phyloP scores from a whole-genome alignment of 768 basidiomycete genomes.

The Termitomyces sp. region DNA sequence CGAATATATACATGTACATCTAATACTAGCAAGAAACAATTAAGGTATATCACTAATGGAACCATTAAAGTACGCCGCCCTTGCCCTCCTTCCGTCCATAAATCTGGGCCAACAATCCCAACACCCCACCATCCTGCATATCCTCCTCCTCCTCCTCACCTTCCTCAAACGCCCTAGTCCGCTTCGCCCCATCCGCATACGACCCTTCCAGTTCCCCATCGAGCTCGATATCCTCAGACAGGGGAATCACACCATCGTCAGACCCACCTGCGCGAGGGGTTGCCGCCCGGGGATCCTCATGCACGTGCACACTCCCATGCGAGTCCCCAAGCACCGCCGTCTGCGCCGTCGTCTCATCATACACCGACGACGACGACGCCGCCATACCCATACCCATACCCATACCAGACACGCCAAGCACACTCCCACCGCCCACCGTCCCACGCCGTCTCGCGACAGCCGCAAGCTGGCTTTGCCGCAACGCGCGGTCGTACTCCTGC shows the following conservation, averaged over 20 bases:
- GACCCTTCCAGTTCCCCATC: slow-evolving; percentile 65
- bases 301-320: slow-evolving; percentile 43
- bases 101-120: slow-evolving; percentile 84
- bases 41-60: slow-evolving; percentile 8
- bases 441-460: slow-evolving; percentile 44
- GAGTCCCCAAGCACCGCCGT: slow-evolving; percentile 76
- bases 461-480: slow-evolving; percentile 61
- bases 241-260: slow-evolving; percentile 19
- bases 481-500: slow-evolving; percentile 73
- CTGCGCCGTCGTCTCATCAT: slow-evolving; percentile 53
- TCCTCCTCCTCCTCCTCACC: slow-evolving; percentile 62
- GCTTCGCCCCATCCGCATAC: slow-evolving; percentile 65
- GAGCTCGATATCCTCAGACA: slow-evolving; percentile 41
- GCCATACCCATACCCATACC: slow-evolving; percentile 24
- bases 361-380: slow-evolving; percentile 47
- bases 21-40: background rate
- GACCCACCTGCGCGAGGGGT: background rate
- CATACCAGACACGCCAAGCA: slow-evolving; percentile 44
- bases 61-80: slow-evolving; percentile 35
- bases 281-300: background rate
- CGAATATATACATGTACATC: background rate
- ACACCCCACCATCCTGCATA: slow-evolving; percentile 75
- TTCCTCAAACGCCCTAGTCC: slow-evolving; percentile 33
- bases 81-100: slow-evolving; percentile 60
- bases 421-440: slow-evolving; percentile 33